phyloP scores from a whole-genome alignment of 2,329 filamentous ascomycete species.

The Camillea tinctor region DNA sequence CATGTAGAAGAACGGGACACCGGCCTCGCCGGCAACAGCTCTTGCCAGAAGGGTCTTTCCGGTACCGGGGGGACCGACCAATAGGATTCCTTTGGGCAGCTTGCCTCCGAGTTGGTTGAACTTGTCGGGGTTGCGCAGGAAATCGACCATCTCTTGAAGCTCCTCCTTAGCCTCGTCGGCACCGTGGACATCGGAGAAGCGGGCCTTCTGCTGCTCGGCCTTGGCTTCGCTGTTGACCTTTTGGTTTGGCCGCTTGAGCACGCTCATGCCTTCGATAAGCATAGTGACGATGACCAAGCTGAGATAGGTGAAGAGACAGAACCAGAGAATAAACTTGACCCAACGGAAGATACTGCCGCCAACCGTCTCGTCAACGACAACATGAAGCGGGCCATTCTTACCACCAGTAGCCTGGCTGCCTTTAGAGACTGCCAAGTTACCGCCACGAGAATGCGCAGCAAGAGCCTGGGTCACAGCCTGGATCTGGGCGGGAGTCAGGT shows the following conservation, averaged over 20 bases:
- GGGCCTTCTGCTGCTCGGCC: slow-evolving; percentile 85
- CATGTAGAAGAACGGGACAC: slow-evolving; percentile 99
- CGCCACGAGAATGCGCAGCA: slow-evolving; percentile 67
- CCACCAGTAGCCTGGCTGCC: slow-evolving; percentile 59
- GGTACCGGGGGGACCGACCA: slow-evolving; percentile 93
- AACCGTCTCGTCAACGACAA: slow-evolving; percentile 89
- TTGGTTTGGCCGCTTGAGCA: slow-evolving; percentile 75
- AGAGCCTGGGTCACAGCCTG: slow-evolving; percentile 82
- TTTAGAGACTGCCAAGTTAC: slow-evolving; percentile 58
- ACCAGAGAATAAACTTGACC: slow-evolving; percentile 82
- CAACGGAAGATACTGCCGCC: slow-evolving; percentile 81
- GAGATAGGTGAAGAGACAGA: slow-evolving; percentile 76
- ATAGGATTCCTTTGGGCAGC: slow-evolving; percentile 91
- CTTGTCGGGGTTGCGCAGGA: slow-evolving; percentile 86
- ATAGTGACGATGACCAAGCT: slow-evolving; percentile 77
- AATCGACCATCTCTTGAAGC: slow-evolving; percentile 94
- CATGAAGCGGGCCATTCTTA: slow-evolving; percentile 86
- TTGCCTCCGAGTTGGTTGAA: slow-evolving; percentile 95
- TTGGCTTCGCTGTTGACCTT: slow-evolving; percentile 78
- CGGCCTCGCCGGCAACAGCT: slow-evolving; percentile 93
- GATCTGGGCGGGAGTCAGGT: slow-evolving; percentile 60
- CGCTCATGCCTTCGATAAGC: slow-evolving; percentile 75
- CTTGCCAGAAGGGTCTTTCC: slow-evolving; percentile 95
- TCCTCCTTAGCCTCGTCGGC: slow-evolving; percentile 99
- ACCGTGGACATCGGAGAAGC: slow-evolving; percentile 92